A percentile compares a stretch with the other conserved stretches of the same genome.
Conservation (phyloP, 2,329 filamentous ascomycete species). For the Cryphonectria japonica region DNA sequence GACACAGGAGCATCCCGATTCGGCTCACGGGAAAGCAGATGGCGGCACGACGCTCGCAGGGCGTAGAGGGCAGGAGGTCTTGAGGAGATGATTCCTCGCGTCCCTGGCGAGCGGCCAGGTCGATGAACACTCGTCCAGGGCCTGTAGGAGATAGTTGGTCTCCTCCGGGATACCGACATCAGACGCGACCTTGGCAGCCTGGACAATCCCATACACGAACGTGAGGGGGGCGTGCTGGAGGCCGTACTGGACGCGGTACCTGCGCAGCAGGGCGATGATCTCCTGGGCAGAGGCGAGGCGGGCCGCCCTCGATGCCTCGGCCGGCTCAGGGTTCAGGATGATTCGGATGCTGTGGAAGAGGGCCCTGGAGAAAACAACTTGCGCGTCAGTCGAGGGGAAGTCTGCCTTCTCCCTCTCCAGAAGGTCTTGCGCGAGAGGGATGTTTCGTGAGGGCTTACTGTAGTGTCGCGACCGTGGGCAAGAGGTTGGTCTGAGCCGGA, state of each 20-base stretch:
- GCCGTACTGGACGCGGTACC: slow-evolving; percentile 33
- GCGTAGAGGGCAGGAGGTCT: neutral
- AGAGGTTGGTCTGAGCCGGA: slow-evolving; percentile 26
- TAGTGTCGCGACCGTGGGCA: slow-evolving; percentile 29
- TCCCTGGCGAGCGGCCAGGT: slow-evolving; percentile 12
- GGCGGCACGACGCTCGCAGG: neutral
- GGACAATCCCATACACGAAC: slow-evolving; percentile 34
- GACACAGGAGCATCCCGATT: neutral
- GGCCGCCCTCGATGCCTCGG: slow-evolving; percentile 4
- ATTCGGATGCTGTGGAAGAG: slow-evolving; percentile 35
- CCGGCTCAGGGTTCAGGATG: slow-evolving; percentile 34
- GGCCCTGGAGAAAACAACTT: neutral
- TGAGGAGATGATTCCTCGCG: neutral
- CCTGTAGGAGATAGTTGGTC: slow-evolving; percentile 9
- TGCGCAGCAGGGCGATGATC: slow-evolving; percentile 31
- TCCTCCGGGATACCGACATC: slow-evolving; percentile 5
- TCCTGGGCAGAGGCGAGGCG: slow-evolving; percentile 34
- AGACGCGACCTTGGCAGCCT: slow-evolving; percentile 29
- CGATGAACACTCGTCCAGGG: slow-evolving; percentile 17
- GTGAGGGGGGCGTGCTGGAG: slow-evolving; percentile 33
- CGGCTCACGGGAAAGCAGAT: neutral
- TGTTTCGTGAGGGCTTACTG: slow-evolving; percentile 28
- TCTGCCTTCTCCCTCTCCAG: neutral
- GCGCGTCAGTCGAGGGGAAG: neutral
- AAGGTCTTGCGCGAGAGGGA: neutral